Evolutionary conservation across 305 asterid species (phyloP).

Genomic region (Solanum chacoense): DNA sequence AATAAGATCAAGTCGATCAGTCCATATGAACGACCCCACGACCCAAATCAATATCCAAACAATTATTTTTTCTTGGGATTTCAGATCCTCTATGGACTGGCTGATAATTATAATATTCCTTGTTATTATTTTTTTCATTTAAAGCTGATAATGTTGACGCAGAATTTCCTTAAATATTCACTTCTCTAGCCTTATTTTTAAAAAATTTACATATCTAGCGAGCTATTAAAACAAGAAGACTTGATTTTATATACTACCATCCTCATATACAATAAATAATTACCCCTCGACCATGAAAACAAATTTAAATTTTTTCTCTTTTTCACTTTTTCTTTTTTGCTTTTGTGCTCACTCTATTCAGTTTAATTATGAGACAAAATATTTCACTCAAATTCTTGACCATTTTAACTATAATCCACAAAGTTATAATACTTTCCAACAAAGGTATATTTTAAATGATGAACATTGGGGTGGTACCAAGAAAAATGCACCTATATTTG

Average conservation of each 20-base stretch:
- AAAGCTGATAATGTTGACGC: background rate
- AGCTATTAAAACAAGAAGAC: background rate
- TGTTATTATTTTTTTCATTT: no score
- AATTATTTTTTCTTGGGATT: background rate
- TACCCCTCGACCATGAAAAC: background rate
- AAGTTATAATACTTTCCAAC: slow-evolving; percentile 65
- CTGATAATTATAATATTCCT: background rate
- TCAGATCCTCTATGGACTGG: background rate
- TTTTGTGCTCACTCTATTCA: slow-evolving; percentile 8
- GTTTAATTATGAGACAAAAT: slow-evolving; percentile 27
- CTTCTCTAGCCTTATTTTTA: background rate
- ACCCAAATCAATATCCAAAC: background rate
- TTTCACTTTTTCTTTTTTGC: background rate
- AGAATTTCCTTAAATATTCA: background rate
- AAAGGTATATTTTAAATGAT: slow-evolving; percentile 48
- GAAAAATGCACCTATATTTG: slow-evolving; percentile 59
- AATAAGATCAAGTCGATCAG: background rate
- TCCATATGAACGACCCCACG: background rate
- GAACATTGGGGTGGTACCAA: slow-evolving; percentile 58
- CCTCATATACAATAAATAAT: background rate
- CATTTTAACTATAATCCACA: slow-evolving; percentile 67
- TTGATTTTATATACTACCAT: background rate
- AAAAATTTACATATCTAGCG: background rate
- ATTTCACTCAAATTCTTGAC: slow-evolving; percentile 62
- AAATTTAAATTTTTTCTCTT: background rate